Conservation (phyloP, 768 basidiomycete genomes). For the Boletales sp. region DNA sequence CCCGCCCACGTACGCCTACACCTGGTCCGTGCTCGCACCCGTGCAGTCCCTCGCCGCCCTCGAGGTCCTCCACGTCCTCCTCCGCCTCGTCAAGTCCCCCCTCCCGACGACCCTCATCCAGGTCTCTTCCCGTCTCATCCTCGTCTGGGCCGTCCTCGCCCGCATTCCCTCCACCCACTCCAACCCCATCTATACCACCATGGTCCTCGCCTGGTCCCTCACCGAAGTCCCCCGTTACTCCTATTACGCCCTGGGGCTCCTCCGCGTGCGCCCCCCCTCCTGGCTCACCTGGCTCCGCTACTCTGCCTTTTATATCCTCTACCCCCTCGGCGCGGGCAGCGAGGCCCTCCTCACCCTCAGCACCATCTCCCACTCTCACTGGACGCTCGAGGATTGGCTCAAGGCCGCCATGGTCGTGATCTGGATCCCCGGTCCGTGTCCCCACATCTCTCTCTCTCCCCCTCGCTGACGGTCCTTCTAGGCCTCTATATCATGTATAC, state of each 20-base stretch:
- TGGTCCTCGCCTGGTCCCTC: constrained; percentile 90
- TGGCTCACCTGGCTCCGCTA: constrained; percentile 80
- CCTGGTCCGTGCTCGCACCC: constrained; percentile 57
- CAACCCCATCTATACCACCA: constrained; percentile 80
- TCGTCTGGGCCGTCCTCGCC: constrained; percentile 76
- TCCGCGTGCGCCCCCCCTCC: constrained; percentile 47
- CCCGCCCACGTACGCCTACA: constrained; percentile 48
- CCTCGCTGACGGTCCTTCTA: constrained; percentile 11
- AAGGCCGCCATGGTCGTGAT: constrained; percentile 61
- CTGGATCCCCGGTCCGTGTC: constrained; percentile 83
- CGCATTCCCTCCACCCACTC: constrained; percentile 45
- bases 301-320: constrained; percentile 91
- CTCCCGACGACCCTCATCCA: constrained; percentile 73
- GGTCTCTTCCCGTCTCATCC: constrained; percentile 74
- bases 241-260: constrained; percentile 73
- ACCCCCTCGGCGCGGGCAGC: constrained; percentile 87
- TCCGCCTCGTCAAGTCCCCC: constrained; percentile 79
- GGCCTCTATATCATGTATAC: constrained; percentile 54
- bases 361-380: constrained; percentile 58
- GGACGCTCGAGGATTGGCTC: constrained; percentile 55
- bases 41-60: constrained; percentile 84
- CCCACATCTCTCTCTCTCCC: background rate
- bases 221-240: constrained; percentile 91
- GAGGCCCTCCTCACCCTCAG: constrained; percentile 84
- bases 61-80: constrained; percentile 76